Base-by-base conservation (phyloP, 352 stramenopile species). In the Pythium chondricola region DNA sequence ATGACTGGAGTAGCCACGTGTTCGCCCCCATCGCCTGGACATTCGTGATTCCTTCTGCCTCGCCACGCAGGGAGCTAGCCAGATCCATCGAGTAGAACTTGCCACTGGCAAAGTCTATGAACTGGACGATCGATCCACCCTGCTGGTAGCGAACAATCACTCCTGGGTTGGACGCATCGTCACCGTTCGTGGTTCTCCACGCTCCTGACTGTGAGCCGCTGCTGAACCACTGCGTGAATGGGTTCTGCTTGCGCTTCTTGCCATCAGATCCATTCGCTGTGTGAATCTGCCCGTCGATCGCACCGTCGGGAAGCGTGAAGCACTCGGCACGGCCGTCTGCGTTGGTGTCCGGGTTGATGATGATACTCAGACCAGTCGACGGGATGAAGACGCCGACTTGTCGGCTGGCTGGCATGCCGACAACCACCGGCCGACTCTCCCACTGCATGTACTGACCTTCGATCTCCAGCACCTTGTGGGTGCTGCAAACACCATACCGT, bases 401-500 rank as follows among this genome's bases (percentile, higher is more conserved):
- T 21, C 61, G 35, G 38, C 64, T 65, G 13, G 61, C 46, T 6
- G 66, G 57, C 25, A 85, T 46, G n/a, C 58, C 71, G 14, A 83
- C 50, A 14, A 87, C 56, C 17, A 85, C 57, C 0, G 75, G 75
- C 17, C 66, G 63, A 3, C 48, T 46, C 32, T 85, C 75, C 68
- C 69, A 85, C 14, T 81, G 68, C 72, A 83, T 85, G 45, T 80
- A 76, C 42, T 83, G 65, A 30, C 59, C 79, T 53, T 87, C 75
- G 25, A 87, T 65, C 45, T 87, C 75, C 20, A 83, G 53, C 6
- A 81, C 59, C 16, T 46, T 76, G 52, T 83, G 72, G 14, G 56
- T 61, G 32, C 74, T 83, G 43, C 18, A 49, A 42, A 40, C 11
- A 14, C 25, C 26, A 32, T 21, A 6, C 7, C 10, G 8, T 30